Evolutionary conservation across 805 yeast genomes (phyloP).

Genomic region (Candida silvicultrix): DNA sequence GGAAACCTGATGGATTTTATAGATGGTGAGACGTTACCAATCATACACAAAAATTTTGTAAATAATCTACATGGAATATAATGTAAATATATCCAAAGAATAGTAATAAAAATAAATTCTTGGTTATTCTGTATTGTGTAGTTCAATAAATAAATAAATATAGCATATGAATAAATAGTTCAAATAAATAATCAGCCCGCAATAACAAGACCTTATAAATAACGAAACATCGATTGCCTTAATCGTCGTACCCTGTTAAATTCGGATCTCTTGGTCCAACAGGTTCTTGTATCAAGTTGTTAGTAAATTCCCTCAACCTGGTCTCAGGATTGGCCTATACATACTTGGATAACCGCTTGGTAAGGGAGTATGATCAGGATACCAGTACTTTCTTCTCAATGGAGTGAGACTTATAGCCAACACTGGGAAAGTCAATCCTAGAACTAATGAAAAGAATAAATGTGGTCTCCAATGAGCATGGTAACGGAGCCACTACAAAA

Average conservation of each 20-base stretch:
- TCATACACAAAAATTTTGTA: not conserved
- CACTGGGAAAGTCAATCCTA: slow-evolving; percentile 65
- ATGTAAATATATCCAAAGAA: slow-evolving; percentile 3
- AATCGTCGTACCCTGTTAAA: slow-evolving; percentile 53
- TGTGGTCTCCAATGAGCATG: slow-evolving; percentile 75
- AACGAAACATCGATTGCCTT: slow-evolving; percentile 1
- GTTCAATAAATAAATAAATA: slow-evolving; percentile 1
- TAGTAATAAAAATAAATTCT: too few relatives aligned
- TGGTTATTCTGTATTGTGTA: not conserved
- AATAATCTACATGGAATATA: not conserved
- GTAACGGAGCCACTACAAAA: slow-evolving; percentile 60
- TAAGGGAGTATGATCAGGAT: slow-evolving; percentile 57
- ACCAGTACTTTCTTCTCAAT: slow-evolving; percentile 61
- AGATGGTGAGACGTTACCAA: slow-evolving; percentile 37
- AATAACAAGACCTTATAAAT: not conserved
- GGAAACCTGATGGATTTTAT: slow-evolving; percentile 43
- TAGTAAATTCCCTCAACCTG: slow-evolving; percentile 2
- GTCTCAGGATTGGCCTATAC: too few relatives aligned
- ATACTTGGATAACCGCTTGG: slow-evolving; percentile 42
- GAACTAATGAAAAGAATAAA: slow-evolving; percentile 53
- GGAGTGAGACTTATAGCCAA: slow-evolving; percentile 57
- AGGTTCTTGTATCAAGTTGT: slow-evolving; percentile 36
- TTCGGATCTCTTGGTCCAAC: slow-evolving; percentile 40
- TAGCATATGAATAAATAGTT: not conserved
- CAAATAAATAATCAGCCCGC: not conserved